A percentile compares a stretch with the other conserved stretches of the same genome.
phyloP scores from a whole-genome alignment of 495 filamentous ascomycete species.

The Penicillium angulare region DNA sequence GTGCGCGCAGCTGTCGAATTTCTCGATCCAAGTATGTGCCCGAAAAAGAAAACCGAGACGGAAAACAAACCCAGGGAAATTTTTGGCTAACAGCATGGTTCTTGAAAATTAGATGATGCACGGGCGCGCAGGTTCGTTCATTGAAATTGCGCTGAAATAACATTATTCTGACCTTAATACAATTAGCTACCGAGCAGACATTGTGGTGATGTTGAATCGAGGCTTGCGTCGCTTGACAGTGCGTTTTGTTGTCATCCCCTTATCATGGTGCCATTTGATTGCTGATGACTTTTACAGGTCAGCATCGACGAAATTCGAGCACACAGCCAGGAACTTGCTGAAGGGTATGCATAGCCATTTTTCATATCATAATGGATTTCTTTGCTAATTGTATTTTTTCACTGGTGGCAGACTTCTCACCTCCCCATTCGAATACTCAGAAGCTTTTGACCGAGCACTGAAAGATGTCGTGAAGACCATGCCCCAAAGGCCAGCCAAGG shows the following conservation, averaged over 20 bases:
- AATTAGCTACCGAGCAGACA: constrained; percentile 73
- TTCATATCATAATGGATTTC: neutral
- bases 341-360: constrained; percentile 53
- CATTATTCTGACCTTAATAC: constrained; percentile 16
- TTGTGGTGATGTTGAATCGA: constrained; percentile 90
- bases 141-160: neutral
- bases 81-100: constrained; percentile 22
- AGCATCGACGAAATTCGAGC: constrained; percentile 93
- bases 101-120: constrained; percentile 37
- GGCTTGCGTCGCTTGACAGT: constrained; percentile 68
- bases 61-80: neutral
- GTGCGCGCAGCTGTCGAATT: constrained; percentile 80
- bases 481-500: constrained; percentile 58
- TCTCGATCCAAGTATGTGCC: constrained; percentile 73
- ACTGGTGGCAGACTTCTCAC: constrained; percentile 63
- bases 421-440: constrained; percentile 80
- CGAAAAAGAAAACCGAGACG: neutral
- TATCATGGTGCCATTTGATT: neutral
- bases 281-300: constrained; percentile 52
- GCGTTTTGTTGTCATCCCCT: constrained; percentile 17
- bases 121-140: constrained; percentile 57
- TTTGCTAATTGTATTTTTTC: neutral
- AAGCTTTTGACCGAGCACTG: constrained; percentile 85
- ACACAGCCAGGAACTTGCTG: constrained; percentile 84
- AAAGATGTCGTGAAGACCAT: constrained; percentile 82